Evolutionary conservation across 2,329 filamentous ascomycete genomes (phyloP), one percentile per base, ranked within the genome.

Genomic region (Aspergillus fructus): DNA sequence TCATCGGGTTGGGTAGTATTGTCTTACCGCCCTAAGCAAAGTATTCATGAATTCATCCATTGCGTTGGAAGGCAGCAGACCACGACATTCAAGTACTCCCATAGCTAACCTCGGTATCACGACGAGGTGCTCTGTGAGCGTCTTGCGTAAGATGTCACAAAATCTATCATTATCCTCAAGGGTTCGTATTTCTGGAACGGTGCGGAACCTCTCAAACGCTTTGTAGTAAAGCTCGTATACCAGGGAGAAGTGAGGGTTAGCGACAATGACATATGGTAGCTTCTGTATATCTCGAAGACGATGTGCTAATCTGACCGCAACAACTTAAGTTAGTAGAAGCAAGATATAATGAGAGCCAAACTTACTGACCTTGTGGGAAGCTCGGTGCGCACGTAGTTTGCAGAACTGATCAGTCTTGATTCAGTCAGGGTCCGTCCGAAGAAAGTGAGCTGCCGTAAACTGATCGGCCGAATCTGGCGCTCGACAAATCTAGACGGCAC

Each of bases 221-320:
- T 88, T 87, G 77, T 97, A 96, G 79, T 99, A 99, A 6, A 97
- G 83, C 72, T 97, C 91, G 77, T 99, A 99, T 34, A 97, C 94
- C 64, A 96, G 88, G 71, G 90, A 91, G 61, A 99, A 90, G 74
- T 99, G 91, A 6, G 86, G 86, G 68, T 99, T 99, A n/a, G 90
- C 93, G 48, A 97, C 91, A 54, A 97, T 93, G 39, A 94, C 90
- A 71, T 96, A 99, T 17, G 94, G 94, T 41, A 99, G 82, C 62
- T 90, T 93, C 75, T 99, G 94, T 85, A 99, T 97, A 73, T 99
- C 93, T 58, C 96, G 91, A 62, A 99, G 87, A 34, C 94, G 90
- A 76, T 99, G 94, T 17, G 93, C 91, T 64, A 97, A 85, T 65
- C 91, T 93, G 24, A 2, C 39, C 17, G 15, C 13, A 8, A 52